These are phyloP conservation scores for Begonia masoniana DNA, from an alignment of 306 rosid genomes.

Conservation along the genomic window DNA sequence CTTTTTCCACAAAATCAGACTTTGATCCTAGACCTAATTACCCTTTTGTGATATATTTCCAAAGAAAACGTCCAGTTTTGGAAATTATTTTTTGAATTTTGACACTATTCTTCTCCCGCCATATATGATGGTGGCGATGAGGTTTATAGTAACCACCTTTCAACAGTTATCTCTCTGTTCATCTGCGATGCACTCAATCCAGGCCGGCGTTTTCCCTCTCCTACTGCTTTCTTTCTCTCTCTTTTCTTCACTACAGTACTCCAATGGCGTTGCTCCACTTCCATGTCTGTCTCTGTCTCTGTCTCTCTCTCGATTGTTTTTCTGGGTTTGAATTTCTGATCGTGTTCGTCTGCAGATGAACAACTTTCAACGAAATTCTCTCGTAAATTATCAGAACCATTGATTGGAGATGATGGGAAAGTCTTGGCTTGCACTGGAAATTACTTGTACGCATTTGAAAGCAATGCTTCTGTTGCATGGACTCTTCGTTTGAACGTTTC, in stretches of 20 bases:
- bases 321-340: neutral
- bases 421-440: conserved; percentile 1
- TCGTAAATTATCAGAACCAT: conserved; percentile 2
- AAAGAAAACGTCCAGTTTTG: too few species aligned
- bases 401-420: conserved; percentile 5
- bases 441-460: conserved; percentile 5
- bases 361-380: neutral
- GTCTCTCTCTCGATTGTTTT: neutral
- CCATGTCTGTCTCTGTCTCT: conserved; percentile 1
- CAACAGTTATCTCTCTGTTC: too few species aligned
- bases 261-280: neutral
- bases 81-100: too few species aligned
- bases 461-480: conserved; percentile 3
- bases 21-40: too few species aligned
- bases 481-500: conserved; percentile 31
- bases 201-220: too few species aligned
- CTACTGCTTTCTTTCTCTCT: too few species aligned
- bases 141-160: too few species aligned
- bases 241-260: neutral
- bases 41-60: too few species aligned
- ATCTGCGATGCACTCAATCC: too few species aligned
- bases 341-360: neutral
- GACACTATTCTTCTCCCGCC: too few species aligned
- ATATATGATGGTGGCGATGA: too few species aligned
- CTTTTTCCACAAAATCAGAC: too few species aligned